Percentiles rank a stretch among this genome's conserved stretches.
Evolutionary conservation across 2,329 filamentous ascomycete species (phyloP).

Genomic region (Epichloe bromicola): DNA sequence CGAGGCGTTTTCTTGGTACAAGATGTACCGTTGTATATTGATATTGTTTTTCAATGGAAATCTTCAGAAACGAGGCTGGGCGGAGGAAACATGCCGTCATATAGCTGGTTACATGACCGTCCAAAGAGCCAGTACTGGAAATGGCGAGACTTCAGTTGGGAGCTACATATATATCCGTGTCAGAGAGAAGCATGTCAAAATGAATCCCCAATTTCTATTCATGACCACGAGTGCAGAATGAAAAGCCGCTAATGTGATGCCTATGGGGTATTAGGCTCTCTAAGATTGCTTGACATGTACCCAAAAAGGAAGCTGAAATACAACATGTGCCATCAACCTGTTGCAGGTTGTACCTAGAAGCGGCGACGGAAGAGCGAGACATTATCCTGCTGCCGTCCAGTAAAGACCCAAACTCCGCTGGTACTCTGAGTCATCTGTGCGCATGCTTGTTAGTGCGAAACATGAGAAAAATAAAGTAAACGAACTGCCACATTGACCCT

Average conservation of each 20-base stretch:
- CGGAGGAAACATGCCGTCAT: no score
- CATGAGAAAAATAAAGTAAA: background rate
- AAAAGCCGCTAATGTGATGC: background rate
- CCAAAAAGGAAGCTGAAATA: background rate
- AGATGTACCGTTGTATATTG: no score
- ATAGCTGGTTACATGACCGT: no score
- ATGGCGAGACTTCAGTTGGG: no score
- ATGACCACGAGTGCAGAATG: background rate
- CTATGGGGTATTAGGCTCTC: background rate
- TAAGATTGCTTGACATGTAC: background rate
- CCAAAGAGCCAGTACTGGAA: no score
- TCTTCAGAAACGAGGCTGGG: no score
- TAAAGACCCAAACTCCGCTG: background rate
- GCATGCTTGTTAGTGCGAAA: slow-evolving; percentile 1
- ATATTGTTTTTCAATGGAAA: no score
- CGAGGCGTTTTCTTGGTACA: background rate
- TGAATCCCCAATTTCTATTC: background rate
- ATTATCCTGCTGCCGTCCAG: background rate
- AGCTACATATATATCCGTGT: no score
- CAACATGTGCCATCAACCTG: slow-evolving; percentile 7
- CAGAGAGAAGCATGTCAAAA: no score
- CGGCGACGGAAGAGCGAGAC: background rate
- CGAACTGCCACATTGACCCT: background rate
- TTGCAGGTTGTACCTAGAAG: no score
- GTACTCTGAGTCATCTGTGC: background rate